Evolutionary conservation across 2,329 filamentous ascomycete species (phyloP).

Genomic region (Trichoderma citrinoviride): DNA sequence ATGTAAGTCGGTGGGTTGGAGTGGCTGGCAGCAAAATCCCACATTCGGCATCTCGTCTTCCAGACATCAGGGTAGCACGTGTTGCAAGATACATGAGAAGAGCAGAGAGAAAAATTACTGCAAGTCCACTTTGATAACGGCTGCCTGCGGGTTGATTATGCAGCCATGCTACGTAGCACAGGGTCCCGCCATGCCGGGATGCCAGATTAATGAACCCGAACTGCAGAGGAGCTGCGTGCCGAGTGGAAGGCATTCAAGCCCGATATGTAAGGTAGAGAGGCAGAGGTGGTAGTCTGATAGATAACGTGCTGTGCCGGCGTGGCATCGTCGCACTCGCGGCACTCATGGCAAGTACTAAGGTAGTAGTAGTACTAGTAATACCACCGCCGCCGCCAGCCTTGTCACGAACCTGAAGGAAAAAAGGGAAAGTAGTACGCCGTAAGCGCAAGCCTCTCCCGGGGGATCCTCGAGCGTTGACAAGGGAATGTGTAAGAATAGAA

Average conservation of each 20-base stretch:
- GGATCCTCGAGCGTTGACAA: too few relatives aligned
- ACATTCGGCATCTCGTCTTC: not conserved
- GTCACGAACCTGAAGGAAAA: too few relatives aligned
- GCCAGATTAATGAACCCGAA: slow-evolving; percentile 18
- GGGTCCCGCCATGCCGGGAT: slow-evolving; percentile 13
- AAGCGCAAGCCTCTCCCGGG: not conserved
- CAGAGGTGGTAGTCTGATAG: not conserved
- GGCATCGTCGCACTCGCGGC: not conserved
- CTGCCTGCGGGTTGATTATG: not conserved
- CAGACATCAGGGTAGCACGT: not conserved
- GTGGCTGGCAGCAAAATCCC: not conserved
- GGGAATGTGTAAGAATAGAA: too few relatives aligned
- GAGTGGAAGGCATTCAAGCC: slow-evolving; percentile 2
- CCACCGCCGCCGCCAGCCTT: not conserved
- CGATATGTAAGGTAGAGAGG: not conserved
- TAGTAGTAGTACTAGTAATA: not conserved
- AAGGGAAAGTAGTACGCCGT: not conserved
- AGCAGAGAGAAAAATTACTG: too few relatives aligned
- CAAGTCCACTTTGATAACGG: not conserved
- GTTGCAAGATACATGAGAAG: not conserved
- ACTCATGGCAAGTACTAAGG: too few relatives aligned
- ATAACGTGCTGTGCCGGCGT: not conserved
- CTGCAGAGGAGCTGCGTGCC: slow-evolving; percentile 5
- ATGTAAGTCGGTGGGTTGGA: too few relatives aligned
- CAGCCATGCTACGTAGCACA: slow-evolving; percentile 15